phyloP scores from a whole-genome alignment of 352 stramenopile genomes.

The Pseudoperonospora humuli region DNA sequence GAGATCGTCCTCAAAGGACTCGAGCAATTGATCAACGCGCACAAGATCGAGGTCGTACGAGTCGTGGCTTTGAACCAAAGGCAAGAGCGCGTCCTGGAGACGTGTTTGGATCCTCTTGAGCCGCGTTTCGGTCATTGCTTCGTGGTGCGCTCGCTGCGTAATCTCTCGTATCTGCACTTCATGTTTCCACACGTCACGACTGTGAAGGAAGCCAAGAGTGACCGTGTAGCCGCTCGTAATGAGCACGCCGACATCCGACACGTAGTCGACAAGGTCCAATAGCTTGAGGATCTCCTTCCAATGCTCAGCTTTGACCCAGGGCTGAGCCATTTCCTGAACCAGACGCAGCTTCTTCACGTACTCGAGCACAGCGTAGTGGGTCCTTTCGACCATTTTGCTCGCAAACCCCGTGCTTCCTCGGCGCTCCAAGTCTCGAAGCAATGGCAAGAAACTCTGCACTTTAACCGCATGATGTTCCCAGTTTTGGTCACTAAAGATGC shows the following conservation, averaged over 20 bases:
- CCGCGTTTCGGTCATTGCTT: constrained; percentile 45
- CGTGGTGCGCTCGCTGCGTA: constrained; percentile 39
- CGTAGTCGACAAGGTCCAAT: constrained; percentile 42
- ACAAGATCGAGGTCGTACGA: constrained; percentile 37
- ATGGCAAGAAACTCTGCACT: constrained; percentile 28
- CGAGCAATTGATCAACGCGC: constrained; percentile 25
- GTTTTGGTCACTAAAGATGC: constrained; percentile 56
- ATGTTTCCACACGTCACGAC: constrained; percentile 38
- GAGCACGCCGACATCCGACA: constrained; percentile 39
- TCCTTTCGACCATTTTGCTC: constrained; percentile 30
- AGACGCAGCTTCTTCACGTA: constrained; percentile 43
- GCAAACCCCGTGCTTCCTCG: constrained; percentile 25
- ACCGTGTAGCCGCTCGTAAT: constrained; percentile 42
- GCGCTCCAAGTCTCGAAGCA: constrained; percentile 29
- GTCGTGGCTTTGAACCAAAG: constrained; percentile 36
- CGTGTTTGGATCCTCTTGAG: constrained; percentile 53
- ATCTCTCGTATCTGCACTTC: constrained; percentile 58
- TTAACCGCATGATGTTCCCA: constrained; percentile 37
- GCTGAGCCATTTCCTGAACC: constrained; percentile 42
- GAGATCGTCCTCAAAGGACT: constrained; percentile 45
- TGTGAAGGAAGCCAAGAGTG: constrained; percentile 46
- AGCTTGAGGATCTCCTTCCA: constrained; percentile 54
- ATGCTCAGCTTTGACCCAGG: constrained; percentile 44
- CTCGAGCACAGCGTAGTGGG: constrained; percentile 24
- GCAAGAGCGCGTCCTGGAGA: constrained; percentile 29